A percentile compares a stretch with the other conserved stretches of the same genome.
Conservation (phyloP, 1,284 basidiomycete genomes). For the Microbotryum scabiosae region DNA sequence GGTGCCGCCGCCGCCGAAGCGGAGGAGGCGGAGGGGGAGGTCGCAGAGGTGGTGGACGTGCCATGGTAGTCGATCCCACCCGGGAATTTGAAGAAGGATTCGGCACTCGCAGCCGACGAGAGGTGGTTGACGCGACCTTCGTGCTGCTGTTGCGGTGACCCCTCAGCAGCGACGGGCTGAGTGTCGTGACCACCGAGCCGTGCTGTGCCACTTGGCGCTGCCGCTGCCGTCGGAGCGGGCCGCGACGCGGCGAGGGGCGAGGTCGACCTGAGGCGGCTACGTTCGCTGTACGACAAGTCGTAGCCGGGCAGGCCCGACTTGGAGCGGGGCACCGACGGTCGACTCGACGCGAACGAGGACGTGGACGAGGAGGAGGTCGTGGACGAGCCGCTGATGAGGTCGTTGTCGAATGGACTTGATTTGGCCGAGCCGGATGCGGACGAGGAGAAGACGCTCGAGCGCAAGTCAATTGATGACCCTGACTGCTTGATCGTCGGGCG, state of each 20-base stretch:
- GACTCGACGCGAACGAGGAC: neutral
- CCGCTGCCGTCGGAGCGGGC: neutral
- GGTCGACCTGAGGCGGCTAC: neutral
- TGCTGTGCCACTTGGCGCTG: too few relatives aligned
- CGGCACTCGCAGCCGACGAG: too few relatives aligned
- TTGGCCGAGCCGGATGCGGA: neutral
- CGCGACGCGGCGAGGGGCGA: neutral
- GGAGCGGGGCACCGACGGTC: neutral
- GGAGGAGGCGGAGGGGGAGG: too few relatives aligned
- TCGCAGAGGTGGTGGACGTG: too few relatives aligned
- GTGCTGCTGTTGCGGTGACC: too few relatives aligned
- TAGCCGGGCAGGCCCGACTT: neutral
- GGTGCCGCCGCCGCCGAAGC: too few relatives aligned
- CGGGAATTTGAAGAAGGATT: too few relatives aligned
- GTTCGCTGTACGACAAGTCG: neutral
- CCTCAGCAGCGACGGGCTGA: too few relatives aligned
- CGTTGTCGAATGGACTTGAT: neutral
- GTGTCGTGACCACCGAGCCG: too few relatives aligned
- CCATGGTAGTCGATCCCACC: too few relatives aligned
- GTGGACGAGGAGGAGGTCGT: slow-evolving; percentile 2
- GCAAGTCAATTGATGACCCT: slow-evolving; percentile 19
- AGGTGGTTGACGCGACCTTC: too few relatives aligned
- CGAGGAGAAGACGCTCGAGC: slow-evolving; percentile 15
- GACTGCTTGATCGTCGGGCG: slow-evolving; percentile 8
- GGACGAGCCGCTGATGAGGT: neutral